These are phyloP conservation scores for Phaeosphaeriaceae sp. DNA, from an alignment of 2,329 filamentous ascomycete species.

Conservation along the genomic window DNA sequence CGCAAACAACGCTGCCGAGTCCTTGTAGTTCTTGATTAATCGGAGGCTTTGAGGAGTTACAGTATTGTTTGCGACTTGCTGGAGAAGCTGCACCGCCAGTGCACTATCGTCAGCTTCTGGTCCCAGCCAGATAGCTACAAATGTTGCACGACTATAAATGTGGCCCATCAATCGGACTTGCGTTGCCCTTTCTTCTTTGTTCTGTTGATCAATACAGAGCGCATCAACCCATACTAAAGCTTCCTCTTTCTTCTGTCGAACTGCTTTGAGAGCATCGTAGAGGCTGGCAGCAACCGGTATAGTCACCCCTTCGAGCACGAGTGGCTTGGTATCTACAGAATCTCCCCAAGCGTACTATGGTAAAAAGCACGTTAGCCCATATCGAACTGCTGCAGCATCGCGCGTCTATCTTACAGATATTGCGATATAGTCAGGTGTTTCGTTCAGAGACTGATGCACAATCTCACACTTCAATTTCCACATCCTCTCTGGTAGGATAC, in stretches of 20 bases:
- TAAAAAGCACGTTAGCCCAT: too few species aligned
- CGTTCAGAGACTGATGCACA: neutral
- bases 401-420: too few species aligned
- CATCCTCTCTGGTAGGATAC: neutral
- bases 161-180: slow-evolving; percentile 28
- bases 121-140: slow-evolving; percentile 35
- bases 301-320: slow-evolving; percentile 12
- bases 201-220: slow-evolving; percentile 36
- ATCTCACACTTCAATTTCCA: neutral
- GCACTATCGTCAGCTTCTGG: slow-evolving; percentile 34
- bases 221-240: slow-evolving; percentile 36
- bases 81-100: slow-evolving; percentile 39
- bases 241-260: slow-evolving; percentile 13
- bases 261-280: slow-evolving; percentile 18
- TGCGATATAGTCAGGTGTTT: neutral
- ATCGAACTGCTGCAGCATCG: too few species aligned
- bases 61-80: slow-evolving; percentile 30
- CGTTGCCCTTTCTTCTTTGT: slow-evolving; percentile 20
- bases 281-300: slow-evolving; percentile 22
- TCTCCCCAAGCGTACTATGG: slow-evolving; percentile 49
- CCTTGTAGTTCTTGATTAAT: slow-evolving; percentile 34
- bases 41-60: slow-evolving; percentile 31
- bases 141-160: slow-evolving; percentile 24
- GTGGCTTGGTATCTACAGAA: slow-evolving; percentile 19
- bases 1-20: slow-evolving; percentile 30